These are phyloP conservation scores for Populus davidiana DNA, from an alignment of 345 rosid genomes.

Conservation along the genomic window DNA sequence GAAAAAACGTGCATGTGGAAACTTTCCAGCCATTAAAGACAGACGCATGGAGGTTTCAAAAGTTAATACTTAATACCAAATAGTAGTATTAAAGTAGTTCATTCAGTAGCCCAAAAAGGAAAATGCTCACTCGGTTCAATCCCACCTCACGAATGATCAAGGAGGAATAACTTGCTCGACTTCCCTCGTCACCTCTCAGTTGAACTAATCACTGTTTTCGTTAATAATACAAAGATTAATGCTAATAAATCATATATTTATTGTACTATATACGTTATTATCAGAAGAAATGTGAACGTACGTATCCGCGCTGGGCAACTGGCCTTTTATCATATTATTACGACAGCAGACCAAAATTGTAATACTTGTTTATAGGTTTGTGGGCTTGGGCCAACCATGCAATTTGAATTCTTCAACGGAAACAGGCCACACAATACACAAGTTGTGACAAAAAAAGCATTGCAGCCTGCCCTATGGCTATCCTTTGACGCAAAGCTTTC, in stretches of 20 bases:
- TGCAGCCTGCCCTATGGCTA: too few relatives aligned
- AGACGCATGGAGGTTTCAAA: not conserved
- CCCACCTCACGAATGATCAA: not conserved
- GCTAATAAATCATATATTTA: not conserved
- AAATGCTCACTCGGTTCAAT: not conserved
- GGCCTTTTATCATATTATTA: not conserved
- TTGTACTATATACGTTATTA: not conserved
- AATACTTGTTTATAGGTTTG: not conserved
- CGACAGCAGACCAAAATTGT: not conserved
- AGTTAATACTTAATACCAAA: not conserved
- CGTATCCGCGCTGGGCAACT: not conserved
- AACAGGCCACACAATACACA: too few relatives aligned
- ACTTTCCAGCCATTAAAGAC: not conserved
- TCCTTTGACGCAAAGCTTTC: too few relatives aligned
- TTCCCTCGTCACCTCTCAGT: too few relatives aligned
- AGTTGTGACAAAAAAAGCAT: too few relatives aligned
- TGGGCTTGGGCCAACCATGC: too few relatives aligned
- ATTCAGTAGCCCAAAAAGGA: not conserved
- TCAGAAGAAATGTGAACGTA: too few relatives aligned
- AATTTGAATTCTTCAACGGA: too few relatives aligned
- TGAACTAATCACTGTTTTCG: not conserved
- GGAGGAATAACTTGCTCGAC: too few relatives aligned
- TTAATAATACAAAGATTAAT: not conserved
- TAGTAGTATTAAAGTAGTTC: not conserved
- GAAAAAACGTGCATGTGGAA: not conserved